Evolutionary conservation across 2,329 filamentous ascomycete genomes (phyloP).

Genomic region (Bipolaris cookei): DNA sequence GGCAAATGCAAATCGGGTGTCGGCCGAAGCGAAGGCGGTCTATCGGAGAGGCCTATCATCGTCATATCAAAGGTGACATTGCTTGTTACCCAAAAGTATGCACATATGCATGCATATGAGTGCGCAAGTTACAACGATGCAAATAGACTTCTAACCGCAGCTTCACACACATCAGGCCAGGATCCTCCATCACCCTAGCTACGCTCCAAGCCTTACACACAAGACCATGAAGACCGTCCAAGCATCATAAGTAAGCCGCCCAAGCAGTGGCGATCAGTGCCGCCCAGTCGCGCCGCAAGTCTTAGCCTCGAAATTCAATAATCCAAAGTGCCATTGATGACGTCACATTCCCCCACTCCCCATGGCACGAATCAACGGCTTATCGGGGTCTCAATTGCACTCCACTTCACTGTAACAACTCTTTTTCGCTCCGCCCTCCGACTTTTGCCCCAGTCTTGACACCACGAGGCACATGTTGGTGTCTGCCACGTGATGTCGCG

Average conservation of each 20-base stretch:
- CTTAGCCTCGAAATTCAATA: constrained; percentile 11
- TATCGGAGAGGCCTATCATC: background rate
- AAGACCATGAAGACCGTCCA: constrained; percentile 3
- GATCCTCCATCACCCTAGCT: background rate
- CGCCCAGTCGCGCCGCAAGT: constrained; percentile 19
- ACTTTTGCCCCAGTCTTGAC: background rate
- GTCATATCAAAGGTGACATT: background rate
- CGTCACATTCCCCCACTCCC: constrained; percentile 14
- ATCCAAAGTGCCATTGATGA: constrained; percentile 6
- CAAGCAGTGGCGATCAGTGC: constrained; percentile 19
- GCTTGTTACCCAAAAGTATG: background rate
- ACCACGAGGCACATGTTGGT: background rate
- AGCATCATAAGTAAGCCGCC: constrained; percentile 14
- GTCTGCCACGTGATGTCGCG: background rate
- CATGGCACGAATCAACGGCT: constrained; percentile 8
- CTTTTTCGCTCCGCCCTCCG: constrained; percentile 10
- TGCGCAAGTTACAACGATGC: background rate
- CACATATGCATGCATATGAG: background rate
- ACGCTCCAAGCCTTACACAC: constrained; percentile 8
- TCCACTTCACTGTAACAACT: constrained; percentile 1
- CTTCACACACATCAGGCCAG: background rate
- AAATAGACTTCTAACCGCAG: background rate
- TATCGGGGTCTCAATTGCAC: background rate
- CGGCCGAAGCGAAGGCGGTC: constrained; percentile 11
- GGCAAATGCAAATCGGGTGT: constrained; percentile 15